These are phyloP conservation scores for Bonia amplexicaulis DNA, from an alignment of 176 grass and related monocot species.

Conservation along the genomic window DNA sequence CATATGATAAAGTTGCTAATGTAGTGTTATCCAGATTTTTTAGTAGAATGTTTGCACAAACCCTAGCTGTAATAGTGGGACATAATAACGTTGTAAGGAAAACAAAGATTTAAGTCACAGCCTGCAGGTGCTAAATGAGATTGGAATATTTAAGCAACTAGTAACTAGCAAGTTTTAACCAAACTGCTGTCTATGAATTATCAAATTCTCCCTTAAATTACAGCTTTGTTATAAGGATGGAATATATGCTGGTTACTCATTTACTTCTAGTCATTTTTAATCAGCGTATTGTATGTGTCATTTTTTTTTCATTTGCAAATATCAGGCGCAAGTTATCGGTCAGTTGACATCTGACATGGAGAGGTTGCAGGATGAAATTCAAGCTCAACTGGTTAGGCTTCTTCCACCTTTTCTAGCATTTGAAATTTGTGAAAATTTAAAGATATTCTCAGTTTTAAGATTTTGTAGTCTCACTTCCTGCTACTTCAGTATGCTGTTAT, in stretches of 20 bases:
- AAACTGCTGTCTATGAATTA: not conserved
- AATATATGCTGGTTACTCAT: conserved; percentile 12
- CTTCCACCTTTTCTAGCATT: conserved; percentile 32
- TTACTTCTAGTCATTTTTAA: not conserved
- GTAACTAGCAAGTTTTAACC: not conserved
- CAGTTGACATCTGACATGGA: conserved; percentile 94
- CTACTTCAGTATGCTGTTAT: not conserved
- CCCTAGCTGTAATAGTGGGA: not conserved
- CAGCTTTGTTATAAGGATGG: not conserved
- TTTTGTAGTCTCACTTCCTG: not conserved
- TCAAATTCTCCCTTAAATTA: conserved; percentile 10
- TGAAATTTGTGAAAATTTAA: not conserved
- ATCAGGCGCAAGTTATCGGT: conserved; percentile 75
- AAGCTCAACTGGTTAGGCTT: conserved; percentile 75
- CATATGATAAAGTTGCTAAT: not conserved
- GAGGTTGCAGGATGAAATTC: conserved; percentile 78
- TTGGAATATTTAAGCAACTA: conserved; percentile 6
- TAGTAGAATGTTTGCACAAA: not conserved
- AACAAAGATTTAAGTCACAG: not conserved
- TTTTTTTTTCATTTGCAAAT: conserved; percentile 5
- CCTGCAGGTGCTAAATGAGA: not conserved
- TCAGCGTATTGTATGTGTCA: not conserved
- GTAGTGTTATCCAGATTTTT: not conserved
- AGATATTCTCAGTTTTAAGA: not conserved
- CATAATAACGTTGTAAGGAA: not conserved